These are phyloP conservation scores for Pachysolen tannophilus DNA, from an alignment of 805 yeast genomes.

Conservation along the genomic window DNA sequence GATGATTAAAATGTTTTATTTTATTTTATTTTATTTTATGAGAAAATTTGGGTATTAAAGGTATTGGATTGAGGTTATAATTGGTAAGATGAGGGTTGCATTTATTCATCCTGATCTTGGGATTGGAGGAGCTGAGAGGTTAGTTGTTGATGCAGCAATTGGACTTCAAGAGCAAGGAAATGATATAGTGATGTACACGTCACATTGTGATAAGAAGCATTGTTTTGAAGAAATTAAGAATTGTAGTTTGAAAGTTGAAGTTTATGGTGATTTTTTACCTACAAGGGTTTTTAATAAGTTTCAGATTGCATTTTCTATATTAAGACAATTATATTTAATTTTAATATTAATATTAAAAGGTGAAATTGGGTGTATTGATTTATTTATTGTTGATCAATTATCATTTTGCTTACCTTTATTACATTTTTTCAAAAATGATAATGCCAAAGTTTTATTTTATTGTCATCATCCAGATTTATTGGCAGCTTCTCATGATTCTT, in stretches of 20 bases:
- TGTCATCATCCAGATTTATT: conserved; percentile 95
- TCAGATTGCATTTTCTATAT: conserved; percentile 72
- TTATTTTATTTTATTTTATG: too few relatives aligned
- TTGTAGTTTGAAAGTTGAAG: conserved; percentile 52
- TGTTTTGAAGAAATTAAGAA: conserved; percentile 83
- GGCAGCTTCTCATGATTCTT: conserved; percentile 50
- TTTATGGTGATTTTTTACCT: conserved; percentile 81
- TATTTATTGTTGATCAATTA: conserved; percentile 81
- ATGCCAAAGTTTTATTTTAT: conserved; percentile 64
- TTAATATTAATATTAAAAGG: conserved; percentile 37
- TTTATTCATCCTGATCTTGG: conserved; percentile 95
- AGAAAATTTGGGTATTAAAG: background rate
- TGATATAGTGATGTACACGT: conserved; percentile 66
- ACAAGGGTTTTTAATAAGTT: conserved; percentile 57
- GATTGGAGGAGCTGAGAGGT: conserved; percentile 90
- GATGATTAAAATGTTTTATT: background rate
- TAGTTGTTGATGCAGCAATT: conserved; percentile 93
- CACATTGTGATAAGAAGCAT: conserved; percentile 82
- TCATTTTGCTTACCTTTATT: conserved; percentile 77
- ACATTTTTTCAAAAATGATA: conserved; percentile 29
- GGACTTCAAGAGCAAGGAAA: conserved; percentile 68
- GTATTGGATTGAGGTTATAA: background rate
- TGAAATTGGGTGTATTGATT: conserved; percentile 47
- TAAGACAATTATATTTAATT: conserved; percentile 71
- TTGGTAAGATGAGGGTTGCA: conserved; percentile 47